phyloP scores from a whole-genome alignment of 208 protist genomes.

The Wallacemonas collosoma region DNA sequence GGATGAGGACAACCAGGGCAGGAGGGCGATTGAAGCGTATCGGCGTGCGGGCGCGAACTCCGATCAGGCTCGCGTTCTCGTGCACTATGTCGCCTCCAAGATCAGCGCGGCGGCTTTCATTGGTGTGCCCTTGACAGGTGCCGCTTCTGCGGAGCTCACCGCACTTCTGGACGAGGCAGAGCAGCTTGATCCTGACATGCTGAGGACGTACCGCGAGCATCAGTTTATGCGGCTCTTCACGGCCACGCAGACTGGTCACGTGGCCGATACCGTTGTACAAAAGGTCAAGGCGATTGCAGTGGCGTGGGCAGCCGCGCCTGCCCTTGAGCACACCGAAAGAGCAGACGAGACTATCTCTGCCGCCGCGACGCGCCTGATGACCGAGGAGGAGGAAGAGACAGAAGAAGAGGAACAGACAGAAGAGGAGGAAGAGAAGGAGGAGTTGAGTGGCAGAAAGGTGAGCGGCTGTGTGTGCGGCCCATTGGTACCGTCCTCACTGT shows the following conservation, averaged over 20 bases:
- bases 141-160: constrained; percentile 37
- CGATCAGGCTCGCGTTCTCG: constrained; percentile 37
- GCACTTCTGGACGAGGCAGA: constrained; percentile 43
- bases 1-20: constrained; percentile 53
- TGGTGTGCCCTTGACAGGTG: constrained; percentile 33
- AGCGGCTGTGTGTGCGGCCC: constrained; percentile 8
- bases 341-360: too few species aligned
- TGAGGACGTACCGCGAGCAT: constrained; percentile 38
- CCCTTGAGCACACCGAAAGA: too few species aligned
- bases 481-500: not conserved
- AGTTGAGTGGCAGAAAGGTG: too few species aligned
- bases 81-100: constrained; percentile 44
- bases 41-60: constrained; percentile 40
- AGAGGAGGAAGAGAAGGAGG: too few species aligned
- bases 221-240: constrained; percentile 70
- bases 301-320: not conserved
- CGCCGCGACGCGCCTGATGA: too few species aligned
- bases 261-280: constrained; percentile 31
- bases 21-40: constrained; percentile 56
- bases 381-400: too few species aligned
- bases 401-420: too few species aligned
- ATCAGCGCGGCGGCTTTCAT: constrained; percentile 34
- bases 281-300: constrained; percentile 32
- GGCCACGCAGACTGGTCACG: constrained; percentile 19
- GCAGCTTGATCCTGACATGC: constrained; percentile 17